phyloP scores from a whole-genome alignment of 139 green algal genomes.

The Chlorella sp. region DNA sequence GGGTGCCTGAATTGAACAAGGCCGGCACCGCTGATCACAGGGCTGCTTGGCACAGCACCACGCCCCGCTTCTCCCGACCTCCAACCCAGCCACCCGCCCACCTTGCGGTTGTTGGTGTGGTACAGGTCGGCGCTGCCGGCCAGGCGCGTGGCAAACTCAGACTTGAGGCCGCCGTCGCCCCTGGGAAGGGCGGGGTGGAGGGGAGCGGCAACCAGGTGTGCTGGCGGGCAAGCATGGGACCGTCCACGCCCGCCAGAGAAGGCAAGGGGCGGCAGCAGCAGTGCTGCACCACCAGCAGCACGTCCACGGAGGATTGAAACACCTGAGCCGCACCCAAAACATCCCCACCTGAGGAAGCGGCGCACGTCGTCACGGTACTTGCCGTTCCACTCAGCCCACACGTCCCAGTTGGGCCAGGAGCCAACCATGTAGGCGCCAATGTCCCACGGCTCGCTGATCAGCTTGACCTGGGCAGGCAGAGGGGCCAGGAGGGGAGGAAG shows the following conservation, averaged over 20 bases:
- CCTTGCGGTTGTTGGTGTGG: conserved; percentile 48
- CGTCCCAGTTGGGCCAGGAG: conserved; percentile 92
- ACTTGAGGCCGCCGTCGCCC: conserved; percentile 87
- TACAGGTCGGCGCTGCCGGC: conserved; percentile 95
- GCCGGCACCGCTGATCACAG: no score
- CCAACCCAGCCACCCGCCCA: no score
- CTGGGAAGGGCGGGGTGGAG: conserved; percentile 17
- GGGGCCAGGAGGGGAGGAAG: background rate
- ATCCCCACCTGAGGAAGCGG: conserved; percentile 25
- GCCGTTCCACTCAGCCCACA: conserved; percentile 96
- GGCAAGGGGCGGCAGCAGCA: no score
- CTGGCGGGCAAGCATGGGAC: background rate
- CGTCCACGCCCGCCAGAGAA: no score
- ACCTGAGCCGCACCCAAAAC: no score
- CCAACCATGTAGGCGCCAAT: conserved; percentile 91
- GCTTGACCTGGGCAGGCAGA: conserved; percentile 63
- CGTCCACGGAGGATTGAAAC: no score
- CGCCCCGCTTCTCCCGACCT: no score
- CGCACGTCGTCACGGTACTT: conserved; percentile 88
- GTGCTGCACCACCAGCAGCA: no score
- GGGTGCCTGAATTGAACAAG: no score
- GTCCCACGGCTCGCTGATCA: conserved; percentile 95
- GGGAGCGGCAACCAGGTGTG: background rate
- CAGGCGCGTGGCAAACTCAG: conserved; percentile 88
- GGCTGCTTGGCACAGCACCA: no score